Evolutionary conservation across 257 asterid genomes (phyloP), one percentile per base, ranked within the genome.

Genomic region (Dorcoceras hygrometricum): DNA sequence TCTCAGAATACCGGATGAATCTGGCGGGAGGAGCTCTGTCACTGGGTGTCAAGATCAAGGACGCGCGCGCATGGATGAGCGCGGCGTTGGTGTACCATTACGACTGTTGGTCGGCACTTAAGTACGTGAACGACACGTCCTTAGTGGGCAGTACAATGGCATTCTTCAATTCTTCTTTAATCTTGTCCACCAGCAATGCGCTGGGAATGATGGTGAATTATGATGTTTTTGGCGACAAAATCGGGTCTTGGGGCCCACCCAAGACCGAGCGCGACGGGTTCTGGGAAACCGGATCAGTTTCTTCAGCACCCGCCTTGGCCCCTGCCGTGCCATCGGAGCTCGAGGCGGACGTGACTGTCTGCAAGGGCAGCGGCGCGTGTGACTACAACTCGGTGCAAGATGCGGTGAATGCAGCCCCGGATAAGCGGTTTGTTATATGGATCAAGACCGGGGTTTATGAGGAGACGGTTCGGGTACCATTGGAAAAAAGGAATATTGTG

Each of bases 331-430:
- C 83, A 23, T 18, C 1, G 1, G 78, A 67, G 19, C 71, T 77
- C 70, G 73, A 75, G 70, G 54, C 78, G 19, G 59, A 75, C 23
- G 76, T 73, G 46, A 79, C 73, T 53, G 88, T 82, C 62, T 82
- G 88, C 57, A 68, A 51, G 29, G 54, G 18, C 54, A 36, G 57
- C 2, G 83, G 76, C 1, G 65, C 56, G 4, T 82, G 88, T 24
- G 59, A 73, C 4, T 77, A 72, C 16, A 48, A 6, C 54, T 64
- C 28, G 23, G 75, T 82, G 46, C 88, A 82, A 54, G 81, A 69
- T 55, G 88, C 85, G 11, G 88, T 82, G 28, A 67, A 80, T 59
- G 81, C 78, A 0, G 83, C 77, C 1, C 85, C 87, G 3, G 74
- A 73, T 75, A 18, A 46, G 22, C 54, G 54, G 54, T 46, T 46